These are phyloP conservation scores for Clausena lansium DNA, from an alignment of 345 rosid genomes.

Conservation along the genomic window DNA sequence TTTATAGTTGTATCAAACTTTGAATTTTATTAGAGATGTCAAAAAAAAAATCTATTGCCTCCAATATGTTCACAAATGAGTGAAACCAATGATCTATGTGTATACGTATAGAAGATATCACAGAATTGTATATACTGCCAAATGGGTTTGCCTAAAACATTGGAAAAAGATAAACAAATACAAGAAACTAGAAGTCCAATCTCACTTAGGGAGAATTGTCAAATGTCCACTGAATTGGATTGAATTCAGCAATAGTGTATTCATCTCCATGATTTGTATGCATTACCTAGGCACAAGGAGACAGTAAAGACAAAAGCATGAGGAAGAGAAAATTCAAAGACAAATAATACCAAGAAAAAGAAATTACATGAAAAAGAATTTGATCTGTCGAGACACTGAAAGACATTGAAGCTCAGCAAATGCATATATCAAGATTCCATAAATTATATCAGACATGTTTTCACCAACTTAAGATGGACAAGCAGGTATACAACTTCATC, in stretches of 20 bases:
- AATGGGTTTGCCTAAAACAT: neutral
- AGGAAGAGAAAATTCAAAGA: neutral
- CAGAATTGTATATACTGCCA: neutral
- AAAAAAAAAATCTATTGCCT: neutral
- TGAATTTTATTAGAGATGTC: neutral
- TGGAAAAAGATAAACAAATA: neutral
- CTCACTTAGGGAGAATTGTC: slow-evolving; percentile 57
- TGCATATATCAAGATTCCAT: neutral
- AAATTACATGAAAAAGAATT: neutral
- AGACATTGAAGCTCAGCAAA: neutral
- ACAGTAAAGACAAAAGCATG: slow-evolving; percentile 5
- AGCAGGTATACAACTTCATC: neutral
- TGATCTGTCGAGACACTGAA: neutral
- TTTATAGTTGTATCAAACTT: neutral
- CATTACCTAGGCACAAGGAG: slow-evolving; percentile 53
- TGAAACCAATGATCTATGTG: neutral
- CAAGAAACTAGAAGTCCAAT: neutral
- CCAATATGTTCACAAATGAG: neutral
- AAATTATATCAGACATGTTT: neutral
- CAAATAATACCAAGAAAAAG: neutral
- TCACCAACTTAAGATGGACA: neutral
- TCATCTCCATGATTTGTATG: slow-evolving; percentile 73
- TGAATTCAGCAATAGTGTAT: slow-evolving; percentile 63
- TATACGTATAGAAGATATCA: neutral
- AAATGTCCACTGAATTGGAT: slow-evolving; percentile 68